Evolutionary conservation across 2,329 filamentous ascomycete genomes (phyloP).

Genomic region (Cadophora gregata): DNA sequence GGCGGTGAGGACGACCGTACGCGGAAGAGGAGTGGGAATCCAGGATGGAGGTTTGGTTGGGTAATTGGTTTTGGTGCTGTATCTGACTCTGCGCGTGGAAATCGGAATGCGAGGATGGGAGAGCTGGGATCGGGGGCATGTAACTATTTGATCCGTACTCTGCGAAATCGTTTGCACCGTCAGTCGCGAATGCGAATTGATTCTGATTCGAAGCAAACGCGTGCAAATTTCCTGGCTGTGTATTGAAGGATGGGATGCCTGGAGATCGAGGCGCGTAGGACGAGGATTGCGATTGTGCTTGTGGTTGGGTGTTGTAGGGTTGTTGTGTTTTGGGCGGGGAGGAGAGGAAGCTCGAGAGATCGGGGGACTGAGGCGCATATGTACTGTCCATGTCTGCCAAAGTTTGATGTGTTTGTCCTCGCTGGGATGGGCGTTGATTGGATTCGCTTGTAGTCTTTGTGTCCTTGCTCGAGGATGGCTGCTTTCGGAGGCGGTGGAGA

Average conservation of each 20-base stretch:
- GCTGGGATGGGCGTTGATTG: neutral
- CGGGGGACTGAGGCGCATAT: slow-evolving; percentile 45
- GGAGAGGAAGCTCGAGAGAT: slow-evolving; percentile 42
- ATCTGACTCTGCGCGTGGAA: slow-evolving; percentile 22
- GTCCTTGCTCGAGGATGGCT: slow-evolving; percentile 8
- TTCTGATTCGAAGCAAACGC: slow-evolving; percentile 26
- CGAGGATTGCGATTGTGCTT: slow-evolving; percentile 19
- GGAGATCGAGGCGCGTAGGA: slow-evolving; percentile 42
- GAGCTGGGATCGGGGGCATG: slow-evolving; percentile 41
- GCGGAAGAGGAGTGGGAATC: slow-evolving; percentile 11
- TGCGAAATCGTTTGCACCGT: slow-evolving; percentile 25
- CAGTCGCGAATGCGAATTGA: slow-evolving; percentile 22
- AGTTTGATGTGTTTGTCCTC: slow-evolving; percentile 17
- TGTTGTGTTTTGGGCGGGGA: slow-evolving; percentile 37
- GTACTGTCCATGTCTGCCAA: slow-evolving; percentile 41
- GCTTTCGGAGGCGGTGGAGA: slow-evolving; percentile 20
- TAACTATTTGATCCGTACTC: slow-evolving; percentile 34
- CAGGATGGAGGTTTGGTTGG: slow-evolving; percentile 26
- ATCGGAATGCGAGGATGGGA: slow-evolving; percentile 38
- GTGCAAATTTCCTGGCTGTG: slow-evolving; percentile 23
- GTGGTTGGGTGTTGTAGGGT: slow-evolving; percentile 31
- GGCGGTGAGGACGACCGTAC: slow-evolving; percentile 16
- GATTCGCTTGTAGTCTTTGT: slow-evolving; percentile 4
- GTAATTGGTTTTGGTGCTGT: slow-evolving; percentile 27
- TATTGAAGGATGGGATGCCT: slow-evolving; percentile 34